Evolutionary conservation across 805 yeast species (phyloP).

Genomic region (Lipomyces anomalus): DNA sequence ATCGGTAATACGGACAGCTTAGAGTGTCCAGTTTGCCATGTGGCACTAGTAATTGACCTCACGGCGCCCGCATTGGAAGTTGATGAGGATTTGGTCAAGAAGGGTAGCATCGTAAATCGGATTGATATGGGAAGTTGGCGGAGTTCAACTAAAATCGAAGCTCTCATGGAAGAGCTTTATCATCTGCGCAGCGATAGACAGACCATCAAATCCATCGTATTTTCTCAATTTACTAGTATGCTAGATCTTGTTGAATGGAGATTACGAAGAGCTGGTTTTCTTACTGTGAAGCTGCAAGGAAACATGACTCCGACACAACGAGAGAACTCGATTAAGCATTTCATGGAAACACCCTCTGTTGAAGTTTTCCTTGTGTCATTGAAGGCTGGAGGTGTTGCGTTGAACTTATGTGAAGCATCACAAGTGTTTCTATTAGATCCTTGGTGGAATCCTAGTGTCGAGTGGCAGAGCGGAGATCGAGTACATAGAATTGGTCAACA

Average conservation of each 20-base stretch:
- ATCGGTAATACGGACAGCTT: conserved; percentile 52
- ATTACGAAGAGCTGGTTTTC: conserved; percentile 86
- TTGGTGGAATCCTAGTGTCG: conserved; percentile 99
- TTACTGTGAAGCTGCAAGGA: conserved; percentile 91
- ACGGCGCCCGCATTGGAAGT: conserved; percentile 74
- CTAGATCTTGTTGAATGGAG: conserved; percentile 95
- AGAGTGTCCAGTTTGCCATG: conserved; percentile 95
- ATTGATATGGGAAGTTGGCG: conserved; percentile 82
- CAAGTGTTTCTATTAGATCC: conserved; percentile 95
- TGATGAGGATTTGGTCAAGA: conserved; percentile 49
- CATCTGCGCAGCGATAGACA: conserved; percentile 76
- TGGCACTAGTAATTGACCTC: conserved; percentile 83
- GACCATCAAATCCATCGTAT: conserved; percentile 92
- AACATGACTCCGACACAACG: conserved; percentile 96
- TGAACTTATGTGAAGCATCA: conserved; percentile 92
- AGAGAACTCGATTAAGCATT: conserved; percentile 82
- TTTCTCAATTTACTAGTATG: conserved; percentile 96
- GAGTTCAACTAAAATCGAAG: conserved; percentile 94
- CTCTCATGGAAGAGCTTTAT: conserved; percentile 87
- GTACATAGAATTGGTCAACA: conserved; percentile 96
- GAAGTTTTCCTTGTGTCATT: conserved; percentile 92
- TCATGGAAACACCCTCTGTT: conserved; percentile 86
- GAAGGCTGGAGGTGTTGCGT: conserved; percentile 98
- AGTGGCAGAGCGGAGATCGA: conserved; percentile 97
- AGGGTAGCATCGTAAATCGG: conserved; percentile 71